Evolutionary conservation across 148 eudicot genomes (phyloP), one percentile per base, ranked within the genome.

Genomic region (Rhododendron kiyosumense): DNA sequence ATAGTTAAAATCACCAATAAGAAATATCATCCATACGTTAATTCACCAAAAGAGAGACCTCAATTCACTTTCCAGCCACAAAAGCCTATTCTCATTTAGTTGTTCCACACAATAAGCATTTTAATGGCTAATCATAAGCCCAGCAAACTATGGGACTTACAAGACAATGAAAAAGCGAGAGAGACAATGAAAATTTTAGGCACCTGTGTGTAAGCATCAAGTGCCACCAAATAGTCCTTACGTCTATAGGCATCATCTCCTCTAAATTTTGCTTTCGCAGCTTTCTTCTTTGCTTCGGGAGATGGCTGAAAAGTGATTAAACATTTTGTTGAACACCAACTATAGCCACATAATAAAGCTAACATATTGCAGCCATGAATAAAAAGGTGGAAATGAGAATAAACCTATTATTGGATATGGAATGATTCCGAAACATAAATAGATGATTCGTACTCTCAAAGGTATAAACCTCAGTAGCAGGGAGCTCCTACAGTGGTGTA

Each of bases 191-290:
- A 65, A 36, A 10, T n/a, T 76, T 59, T 7, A 45, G 18, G 81
- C 49, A 96, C 99, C 92, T 95, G 96, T 61, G 98, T 93, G 90
- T 97, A 97, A 83, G 98, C 94, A 90, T 97, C 96, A 80, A 94
- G 85, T 24, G 99, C 99, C 85, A 82, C 49, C 54, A 82, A 83
- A 85, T 79, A 93, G 52, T 97, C 96, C 87, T 94, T 95, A 81
- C 85, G 87, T 80, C 75, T 92, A 85, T 93, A 97, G 87, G 98
- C 98, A 59, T 94, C 96, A 84, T 95, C 94, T 28, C 90, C 99
- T 75, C 94, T 92, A n/a, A 89, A 86, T 91, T 97, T 97, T 83
- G 95, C 98, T 87, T 97, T 96, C 43, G 94, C 95, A 75, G 99
- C 98, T 89, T 92, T 93, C 85, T 86, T 86, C 94, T 93, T 97